Percentiles rank a stretch among this genome's conserved stretches.
Evolutionary conservation across 2,329 filamentous ascomycete species (phyloP).

Genomic region (Escovopsis sp.): DNA sequence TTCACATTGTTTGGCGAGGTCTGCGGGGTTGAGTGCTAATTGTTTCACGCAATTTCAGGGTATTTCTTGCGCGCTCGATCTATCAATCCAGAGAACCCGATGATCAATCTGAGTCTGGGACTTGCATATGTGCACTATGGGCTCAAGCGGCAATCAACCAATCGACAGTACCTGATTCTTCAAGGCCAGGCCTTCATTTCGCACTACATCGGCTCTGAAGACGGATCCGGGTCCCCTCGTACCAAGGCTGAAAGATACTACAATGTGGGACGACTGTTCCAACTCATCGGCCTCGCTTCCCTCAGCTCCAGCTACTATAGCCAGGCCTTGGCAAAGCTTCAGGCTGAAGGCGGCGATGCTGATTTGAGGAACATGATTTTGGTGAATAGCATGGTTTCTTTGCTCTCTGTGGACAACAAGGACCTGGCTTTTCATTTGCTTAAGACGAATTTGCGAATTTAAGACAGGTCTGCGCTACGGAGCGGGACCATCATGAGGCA

Average conservation of each 20-base stretch:
- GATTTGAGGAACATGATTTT: constrained; percentile 17
- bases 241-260: constrained; percentile 21
- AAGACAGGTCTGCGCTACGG: not conserved
- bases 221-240: not conserved
- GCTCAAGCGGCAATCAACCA: constrained; percentile 78
- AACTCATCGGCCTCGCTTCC: constrained; percentile 21
- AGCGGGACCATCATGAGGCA: no score
- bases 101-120: constrained; percentile 68
- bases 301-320: constrained; percentile 60
- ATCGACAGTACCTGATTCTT: constrained; percentile 73
- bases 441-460: constrained; percentile 14
- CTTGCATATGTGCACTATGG: constrained; percentile 79
- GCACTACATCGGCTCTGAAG: constrained; percentile 15
- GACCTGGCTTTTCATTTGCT: constrained; percentile 14
- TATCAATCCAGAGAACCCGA: constrained; percentile 60
- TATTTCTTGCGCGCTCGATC: constrained; percentile 73
- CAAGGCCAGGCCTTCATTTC: constrained; percentile 72
- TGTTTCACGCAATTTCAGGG: constrained; percentile 24
- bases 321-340: constrained; percentile 16
- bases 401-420: constrained; percentile 17
- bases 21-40: not conserved
- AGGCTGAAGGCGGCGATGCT: constrained; percentile 1
- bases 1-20: no score
- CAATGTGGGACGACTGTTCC: constrained; percentile 24
- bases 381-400: constrained; percentile 19